These are phyloP conservation scores for Crithidia thermophila DNA, from an alignment of 208 protist species.

Conservation along the genomic window DNA sequence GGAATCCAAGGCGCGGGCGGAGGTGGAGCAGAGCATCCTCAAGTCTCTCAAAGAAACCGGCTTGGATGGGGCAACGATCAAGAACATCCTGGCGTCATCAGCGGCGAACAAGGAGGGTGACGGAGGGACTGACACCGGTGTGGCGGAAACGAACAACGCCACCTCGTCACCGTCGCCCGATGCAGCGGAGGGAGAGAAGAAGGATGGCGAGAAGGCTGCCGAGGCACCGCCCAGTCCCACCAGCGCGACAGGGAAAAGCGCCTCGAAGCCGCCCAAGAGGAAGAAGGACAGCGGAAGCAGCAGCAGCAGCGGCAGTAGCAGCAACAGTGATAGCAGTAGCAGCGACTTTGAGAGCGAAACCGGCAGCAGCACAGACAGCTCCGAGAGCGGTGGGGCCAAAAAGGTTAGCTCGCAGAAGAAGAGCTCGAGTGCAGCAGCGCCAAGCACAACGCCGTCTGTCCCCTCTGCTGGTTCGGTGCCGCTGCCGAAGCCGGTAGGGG, in stretches of 20 bases:
- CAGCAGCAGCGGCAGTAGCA: conserved; percentile 13
- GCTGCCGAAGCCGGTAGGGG: conserved; percentile 14
- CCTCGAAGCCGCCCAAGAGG: not conserved
- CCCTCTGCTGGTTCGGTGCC: conserved; percentile 3
- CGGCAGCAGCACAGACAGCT: conserved; percentile 1
- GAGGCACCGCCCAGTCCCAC: not conserved
- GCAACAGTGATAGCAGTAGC: conserved; percentile 1
- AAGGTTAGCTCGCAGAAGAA: not conserved
- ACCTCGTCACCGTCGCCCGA: not conserved
- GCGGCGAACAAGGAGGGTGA: conserved; percentile 3
- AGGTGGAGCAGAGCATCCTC: conserved; percentile 73
- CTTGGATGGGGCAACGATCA: conserved; percentile 59
- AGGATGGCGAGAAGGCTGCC: not conserved
- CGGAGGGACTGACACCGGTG: too few species aligned
- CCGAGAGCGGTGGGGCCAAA: not conserved
- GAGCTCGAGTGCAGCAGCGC: not conserved
- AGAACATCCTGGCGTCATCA: conserved; percentile 40
- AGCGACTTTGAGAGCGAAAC: too few species aligned
- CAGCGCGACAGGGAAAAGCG: not conserved
- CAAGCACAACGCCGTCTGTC: not conserved
- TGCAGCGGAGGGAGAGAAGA: not conserved
- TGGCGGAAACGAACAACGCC: too few species aligned
- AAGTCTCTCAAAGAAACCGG: conserved; percentile 68
- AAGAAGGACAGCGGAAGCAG: conserved; percentile 5
- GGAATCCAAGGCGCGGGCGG: conserved; percentile 55